Evolutionary conservation across 371 early-diverging fungal genomes (phyloP), one percentile per base, ranked within the genome.

Genomic region (Apophysomyces elegans): DNA sequence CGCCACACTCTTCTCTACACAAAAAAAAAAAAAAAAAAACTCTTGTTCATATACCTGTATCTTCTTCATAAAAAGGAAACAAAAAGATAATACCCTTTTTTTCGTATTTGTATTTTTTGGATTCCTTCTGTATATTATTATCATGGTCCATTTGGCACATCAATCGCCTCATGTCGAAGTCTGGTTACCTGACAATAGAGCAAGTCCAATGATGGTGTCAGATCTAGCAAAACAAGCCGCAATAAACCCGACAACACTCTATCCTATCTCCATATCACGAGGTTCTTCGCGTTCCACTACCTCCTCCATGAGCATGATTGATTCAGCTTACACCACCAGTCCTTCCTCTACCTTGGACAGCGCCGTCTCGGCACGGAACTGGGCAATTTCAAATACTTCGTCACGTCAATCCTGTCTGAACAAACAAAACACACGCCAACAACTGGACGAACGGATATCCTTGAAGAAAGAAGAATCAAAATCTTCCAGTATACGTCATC

Each of bases 221-320:
- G 70, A 73, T 44, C 38, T 68, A 16, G 64, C 71, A 11, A 70
- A 74, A 63, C 66, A 69, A 63, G 63, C 70, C 39, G 58, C 61
- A 14, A 64, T 39, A 37, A 54, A 61, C 18, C 64, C 60, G 32
- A 26, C 32, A 32, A 45, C 58, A 12, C 47, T 59, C 8, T 62
- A 39, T 50, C 59, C 41, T 41, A 37, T 68, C 7, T 35, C 59
- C 11, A 67, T 61, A 37, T 68, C 68, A 14, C 36, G 65, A 21
- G 65, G 65, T 7, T 63, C 8, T 7, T 62, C 37, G 13, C 44
- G 61, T 44, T 61, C 66, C 44, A 62, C 58, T 35, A 41, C 62
- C 12, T 44, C 36, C n/a, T 45, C 64, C 0, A 14, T 35, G 14
- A 58, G 47, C 35, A n/a, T 69, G 62, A 47, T 61, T 21, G 70